These are phyloP conservation scores for Gentiana dahurica DNA, from an alignment of 257 asterid species.

Conservation along the genomic window DNA sequence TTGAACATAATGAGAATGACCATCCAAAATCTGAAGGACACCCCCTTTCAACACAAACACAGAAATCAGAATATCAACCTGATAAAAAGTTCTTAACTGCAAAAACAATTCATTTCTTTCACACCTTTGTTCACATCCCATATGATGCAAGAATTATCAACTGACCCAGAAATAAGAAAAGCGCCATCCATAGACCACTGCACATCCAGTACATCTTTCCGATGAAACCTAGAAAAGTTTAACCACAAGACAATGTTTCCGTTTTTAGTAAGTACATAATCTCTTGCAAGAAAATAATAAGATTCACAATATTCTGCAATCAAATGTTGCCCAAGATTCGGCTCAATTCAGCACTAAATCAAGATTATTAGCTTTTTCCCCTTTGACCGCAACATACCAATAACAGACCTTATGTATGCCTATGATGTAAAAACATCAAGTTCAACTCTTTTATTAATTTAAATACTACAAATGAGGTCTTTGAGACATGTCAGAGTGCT, in stretches of 20 bases:
- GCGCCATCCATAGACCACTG: constrained; percentile 89
- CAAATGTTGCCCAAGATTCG: too few species aligned
- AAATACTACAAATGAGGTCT: too few species aligned
- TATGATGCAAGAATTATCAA: constrained; percentile 90
- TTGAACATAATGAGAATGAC: constrained; percentile 90
- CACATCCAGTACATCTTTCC: constrained; percentile 88
- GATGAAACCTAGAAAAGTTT: constrained; percentile 64
- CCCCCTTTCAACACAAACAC: constrained; percentile 42
- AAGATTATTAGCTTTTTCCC: too few species aligned
- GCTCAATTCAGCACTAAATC: too few species aligned
- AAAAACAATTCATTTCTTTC: constrained; percentile 2
- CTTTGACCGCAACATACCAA: too few species aligned
- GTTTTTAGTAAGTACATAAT: too few species aligned
- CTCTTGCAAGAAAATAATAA: too few species aligned
- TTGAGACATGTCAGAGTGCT: too few species aligned
- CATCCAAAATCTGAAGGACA: constrained; percentile 81
- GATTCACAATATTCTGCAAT: too few species aligned
- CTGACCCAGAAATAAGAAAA: constrained; percentile 87
- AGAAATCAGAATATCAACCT: not conserved
- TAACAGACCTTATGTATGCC: too few species aligned
- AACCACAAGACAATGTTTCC: not conserved
- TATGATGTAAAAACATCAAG: too few species aligned
- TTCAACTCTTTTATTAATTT: too few species aligned
- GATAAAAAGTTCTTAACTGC: not conserved
- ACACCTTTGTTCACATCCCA: constrained; percentile 88